Evolutionary conservation across 164 flowering plant species (phyloP).

Genomic region (Sedum album): DNA sequence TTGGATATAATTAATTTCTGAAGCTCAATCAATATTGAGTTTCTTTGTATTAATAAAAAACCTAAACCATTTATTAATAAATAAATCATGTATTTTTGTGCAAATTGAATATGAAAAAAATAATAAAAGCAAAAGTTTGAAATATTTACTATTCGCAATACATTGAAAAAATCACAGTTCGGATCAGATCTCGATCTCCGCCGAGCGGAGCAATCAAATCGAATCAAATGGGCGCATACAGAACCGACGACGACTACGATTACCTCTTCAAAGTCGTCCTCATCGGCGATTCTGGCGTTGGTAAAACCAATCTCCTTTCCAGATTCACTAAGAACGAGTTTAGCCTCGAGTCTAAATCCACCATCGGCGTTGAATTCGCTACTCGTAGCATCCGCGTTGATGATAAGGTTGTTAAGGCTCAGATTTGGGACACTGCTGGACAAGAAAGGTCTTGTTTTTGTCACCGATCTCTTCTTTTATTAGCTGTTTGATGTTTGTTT

Average conservation of each 20-base stretch:
- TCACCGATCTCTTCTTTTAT: background rate
- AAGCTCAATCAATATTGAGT: no score
- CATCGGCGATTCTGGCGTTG: constrained; percentile 42
- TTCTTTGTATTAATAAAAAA: no score
- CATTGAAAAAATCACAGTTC: no score
- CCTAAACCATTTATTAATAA: no score
- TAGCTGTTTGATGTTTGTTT: background rate
- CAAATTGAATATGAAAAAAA: no score
- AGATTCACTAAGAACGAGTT: constrained; percentile 39
- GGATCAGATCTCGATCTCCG: no score
- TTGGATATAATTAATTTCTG: no score
- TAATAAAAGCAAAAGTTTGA: no score
- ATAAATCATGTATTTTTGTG: no score
- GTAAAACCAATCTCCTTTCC: constrained; percentile 38
- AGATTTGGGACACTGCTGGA: constrained; percentile 58
- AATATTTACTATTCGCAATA: no score
- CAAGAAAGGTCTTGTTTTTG: constrained; percentile 31
- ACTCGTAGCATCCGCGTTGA: constrained; percentile 43
- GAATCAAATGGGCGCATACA: constrained; percentile 25
- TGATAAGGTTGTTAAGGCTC: constrained; percentile 46
- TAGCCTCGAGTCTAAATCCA: constrained; percentile 43
- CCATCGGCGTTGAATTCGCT: constrained; percentile 49
- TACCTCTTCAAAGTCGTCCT: constrained; percentile 39
- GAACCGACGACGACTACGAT: constrained; percentile 42
- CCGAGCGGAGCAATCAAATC: background rate